A percentile compares a stretch with the other conserved stretches of the same genome.
Evolutionary conservation across 2,329 filamentous ascomycete species (phyloP).

Genomic region (Thermothelomyces thermophilus): DNA sequence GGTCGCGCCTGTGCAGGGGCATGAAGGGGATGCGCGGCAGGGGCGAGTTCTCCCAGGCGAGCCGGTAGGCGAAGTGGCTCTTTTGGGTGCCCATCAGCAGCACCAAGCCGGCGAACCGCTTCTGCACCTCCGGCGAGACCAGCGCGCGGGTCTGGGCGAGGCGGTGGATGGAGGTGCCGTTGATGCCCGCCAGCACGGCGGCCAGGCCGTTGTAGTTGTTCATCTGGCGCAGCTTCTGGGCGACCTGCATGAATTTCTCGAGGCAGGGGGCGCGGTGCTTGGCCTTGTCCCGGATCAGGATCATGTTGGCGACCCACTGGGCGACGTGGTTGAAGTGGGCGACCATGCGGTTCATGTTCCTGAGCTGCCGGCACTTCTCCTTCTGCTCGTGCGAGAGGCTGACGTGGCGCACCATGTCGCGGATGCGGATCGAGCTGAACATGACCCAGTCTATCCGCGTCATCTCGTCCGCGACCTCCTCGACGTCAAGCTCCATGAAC

Average conservation of each 20-base stretch:
- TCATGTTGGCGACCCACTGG: slow-evolving; percentile 75
- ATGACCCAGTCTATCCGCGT: slow-evolving; percentile 97
- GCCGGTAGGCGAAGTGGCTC: slow-evolving; percentile 88
- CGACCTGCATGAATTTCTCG: slow-evolving; percentile 93
- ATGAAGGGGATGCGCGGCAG: slow-evolving; percentile 88
- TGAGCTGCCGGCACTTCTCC: slow-evolving; percentile 67
- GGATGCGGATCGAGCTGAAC: slow-evolving; percentile 89
- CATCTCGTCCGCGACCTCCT: slow-evolving; percentile 82
- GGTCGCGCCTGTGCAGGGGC: slow-evolving; percentile 78
- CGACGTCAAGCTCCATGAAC: slow-evolving; percentile 80
- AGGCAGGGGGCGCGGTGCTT: slow-evolving; percentile 88
- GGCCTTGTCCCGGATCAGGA: slow-evolving; percentile 85
- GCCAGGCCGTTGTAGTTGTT: slow-evolving; percentile 98
- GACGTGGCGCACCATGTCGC: slow-evolving; percentile 88
- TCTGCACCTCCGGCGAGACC: slow-evolving; percentile 64
- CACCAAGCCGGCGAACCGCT: slow-evolving; percentile 79
- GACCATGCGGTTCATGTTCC: slow-evolving; percentile 91
- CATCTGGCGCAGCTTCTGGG: slow-evolving; percentile 74
- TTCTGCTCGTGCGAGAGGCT: slow-evolving; percentile 65
- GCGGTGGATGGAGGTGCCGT: slow-evolving; percentile 78
- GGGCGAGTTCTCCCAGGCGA: slow-evolving; percentile 94
- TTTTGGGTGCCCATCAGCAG: slow-evolving; percentile 91
- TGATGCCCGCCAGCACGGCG: slow-evolving; percentile 89
- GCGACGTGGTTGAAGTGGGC: slow-evolving; percentile 84
- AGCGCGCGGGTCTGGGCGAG: slow-evolving; percentile 72